Conservation (phyloP, 163 green algal species). For the Picocystis sp. region DNA sequence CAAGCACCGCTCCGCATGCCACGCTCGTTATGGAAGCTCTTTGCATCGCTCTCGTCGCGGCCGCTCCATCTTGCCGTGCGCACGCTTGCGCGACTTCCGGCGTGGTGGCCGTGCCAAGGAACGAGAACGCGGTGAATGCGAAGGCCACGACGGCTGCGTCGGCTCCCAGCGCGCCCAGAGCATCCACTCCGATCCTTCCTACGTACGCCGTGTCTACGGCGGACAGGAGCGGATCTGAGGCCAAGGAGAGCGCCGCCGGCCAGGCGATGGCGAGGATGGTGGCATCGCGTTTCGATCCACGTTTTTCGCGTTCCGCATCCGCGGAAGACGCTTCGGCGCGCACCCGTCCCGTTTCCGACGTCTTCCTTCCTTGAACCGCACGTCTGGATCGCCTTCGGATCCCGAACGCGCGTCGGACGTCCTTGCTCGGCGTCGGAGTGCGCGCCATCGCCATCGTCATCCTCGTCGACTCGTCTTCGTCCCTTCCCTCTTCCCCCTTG, state of each 20-base stretch:
- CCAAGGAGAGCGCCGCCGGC: constrained; percentile 31
- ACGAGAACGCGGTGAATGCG: constrained; percentile 55
- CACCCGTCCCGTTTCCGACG: no score
- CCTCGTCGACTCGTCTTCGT: no score
- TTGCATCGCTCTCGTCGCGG: constrained; percentile 4
- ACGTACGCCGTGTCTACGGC: constrained; percentile 50
- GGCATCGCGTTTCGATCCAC: neutral
- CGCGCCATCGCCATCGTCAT: no score
- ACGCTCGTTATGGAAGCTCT: constrained; percentile 10
- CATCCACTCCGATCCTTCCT: constrained; percentile 27
- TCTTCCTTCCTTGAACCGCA: no score
- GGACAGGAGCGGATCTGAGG: constrained; percentile 44
- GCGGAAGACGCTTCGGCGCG: no score
- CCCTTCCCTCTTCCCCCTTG: no score
- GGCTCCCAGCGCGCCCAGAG: constrained; percentile 41
- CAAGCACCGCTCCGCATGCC: constrained; percentile 26
- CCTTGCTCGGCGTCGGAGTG: no score
- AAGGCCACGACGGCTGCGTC: constrained; percentile 46
- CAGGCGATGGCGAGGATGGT: constrained; percentile 21
- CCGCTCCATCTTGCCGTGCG: constrained; percentile 18
- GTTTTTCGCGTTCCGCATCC: no score
- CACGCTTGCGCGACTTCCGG: constrained; percentile 36
- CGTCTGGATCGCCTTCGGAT: no score
- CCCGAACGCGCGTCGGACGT: no score
- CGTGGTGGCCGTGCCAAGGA: constrained; percentile 50